These are phyloP conservation scores for Lentithecium fluviatile DNA, from an alignment of 495 filamentous ascomycete genomes.

Conservation along the genomic window DNA sequence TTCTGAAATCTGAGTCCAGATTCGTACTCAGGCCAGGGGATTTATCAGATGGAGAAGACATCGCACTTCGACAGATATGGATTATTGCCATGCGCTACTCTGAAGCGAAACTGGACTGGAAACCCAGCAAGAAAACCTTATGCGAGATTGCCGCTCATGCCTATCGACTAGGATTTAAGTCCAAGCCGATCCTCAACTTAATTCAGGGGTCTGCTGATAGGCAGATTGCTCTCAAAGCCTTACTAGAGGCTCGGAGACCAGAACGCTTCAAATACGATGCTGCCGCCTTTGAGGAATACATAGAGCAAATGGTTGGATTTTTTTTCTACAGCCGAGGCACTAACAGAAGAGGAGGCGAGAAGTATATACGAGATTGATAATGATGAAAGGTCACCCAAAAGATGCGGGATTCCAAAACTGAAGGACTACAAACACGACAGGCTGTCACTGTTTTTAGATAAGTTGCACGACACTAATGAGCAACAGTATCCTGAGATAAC, in stretches of 20 bases:
- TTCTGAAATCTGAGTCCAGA: conserved; percentile 3
- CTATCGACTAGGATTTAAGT: conserved; percentile 13
- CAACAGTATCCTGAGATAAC: too few species aligned
- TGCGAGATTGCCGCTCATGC: conserved; percentile 1
- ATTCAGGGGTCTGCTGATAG: neutral
- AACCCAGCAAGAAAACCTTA: neutral
- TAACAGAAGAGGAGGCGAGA: neutral
- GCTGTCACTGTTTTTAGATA: too few species aligned
- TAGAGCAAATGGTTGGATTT: conserved; percentile 4
- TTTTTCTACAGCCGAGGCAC: neutral
- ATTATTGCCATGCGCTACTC: neutral
- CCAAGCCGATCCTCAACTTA: neutral
- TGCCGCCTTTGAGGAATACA: neutral
- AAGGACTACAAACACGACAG: too few species aligned
- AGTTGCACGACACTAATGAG: too few species aligned
- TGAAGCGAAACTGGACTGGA: neutral
- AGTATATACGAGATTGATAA: neutral
- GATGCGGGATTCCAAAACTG: neutral
- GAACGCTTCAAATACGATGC: neutral
- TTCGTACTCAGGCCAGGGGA: conserved; percentile 1
- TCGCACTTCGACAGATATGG: neutral
- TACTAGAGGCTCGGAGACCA: conserved; percentile 1
- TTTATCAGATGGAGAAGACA: neutral
- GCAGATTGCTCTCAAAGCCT: conserved; percentile 2
- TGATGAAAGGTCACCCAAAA: neutral